phyloP scores from a whole-genome alignment of 2,329 filamentous ascomycete genomes.

The Rhynchosporium graminicola region DNA sequence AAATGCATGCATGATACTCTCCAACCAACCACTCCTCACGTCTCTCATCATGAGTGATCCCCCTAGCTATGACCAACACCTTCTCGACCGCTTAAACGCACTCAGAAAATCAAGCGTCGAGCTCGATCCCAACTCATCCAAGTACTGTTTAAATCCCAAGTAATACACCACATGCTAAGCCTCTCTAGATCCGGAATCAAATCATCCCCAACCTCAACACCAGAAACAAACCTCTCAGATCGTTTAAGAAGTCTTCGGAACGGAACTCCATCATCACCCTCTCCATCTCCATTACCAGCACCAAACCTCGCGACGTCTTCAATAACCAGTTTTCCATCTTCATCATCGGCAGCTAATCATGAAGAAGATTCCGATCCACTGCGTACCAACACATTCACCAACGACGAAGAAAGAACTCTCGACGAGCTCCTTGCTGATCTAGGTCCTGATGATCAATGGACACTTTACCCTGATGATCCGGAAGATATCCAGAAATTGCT shows the following conservation, averaged over 20 bases:
- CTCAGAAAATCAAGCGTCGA: slow-evolving; percentile 39
- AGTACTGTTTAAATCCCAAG: slow-evolving; percentile 23
- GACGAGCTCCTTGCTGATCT: slow-evolving; percentile 39
- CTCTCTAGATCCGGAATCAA: slow-evolving; percentile 22
- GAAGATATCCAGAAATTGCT: slow-evolving; percentile 37
- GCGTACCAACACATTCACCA: slow-evolving; percentile 18
- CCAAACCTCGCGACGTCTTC: slow-evolving; percentile 10
- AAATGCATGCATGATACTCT: slow-evolving; percentile 5
- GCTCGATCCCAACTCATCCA: slow-evolving; percentile 22
- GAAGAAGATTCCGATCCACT: slow-evolving; percentile 28
- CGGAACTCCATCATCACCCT: slow-evolving; percentile 29
- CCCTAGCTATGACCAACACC: slow-evolving; percentile 36
- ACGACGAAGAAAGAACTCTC: slow-evolving; percentile 37
- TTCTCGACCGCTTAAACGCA: slow-evolving; percentile 39
- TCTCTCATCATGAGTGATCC: slow-evolving; percentile 35
- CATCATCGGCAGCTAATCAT: neutral
- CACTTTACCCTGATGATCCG: slow-evolving; percentile 36
- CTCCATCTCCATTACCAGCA: slow-evolving; percentile 21
- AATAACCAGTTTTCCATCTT: slow-evolving; percentile 1
- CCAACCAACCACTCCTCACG: slow-evolving; percentile 5
- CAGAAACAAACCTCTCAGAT: slow-evolving; percentile 36
- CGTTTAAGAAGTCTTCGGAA: slow-evolving; percentile 37
- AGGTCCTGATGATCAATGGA: slow-evolving; percentile 36
- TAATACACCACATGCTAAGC: slow-evolving; percentile 32
- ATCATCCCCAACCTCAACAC: slow-evolving; percentile 23